These are phyloP conservation scores for Saturnispora dispora DNA, from an alignment of 805 yeast species.

Conservation along the genomic window DNA sequence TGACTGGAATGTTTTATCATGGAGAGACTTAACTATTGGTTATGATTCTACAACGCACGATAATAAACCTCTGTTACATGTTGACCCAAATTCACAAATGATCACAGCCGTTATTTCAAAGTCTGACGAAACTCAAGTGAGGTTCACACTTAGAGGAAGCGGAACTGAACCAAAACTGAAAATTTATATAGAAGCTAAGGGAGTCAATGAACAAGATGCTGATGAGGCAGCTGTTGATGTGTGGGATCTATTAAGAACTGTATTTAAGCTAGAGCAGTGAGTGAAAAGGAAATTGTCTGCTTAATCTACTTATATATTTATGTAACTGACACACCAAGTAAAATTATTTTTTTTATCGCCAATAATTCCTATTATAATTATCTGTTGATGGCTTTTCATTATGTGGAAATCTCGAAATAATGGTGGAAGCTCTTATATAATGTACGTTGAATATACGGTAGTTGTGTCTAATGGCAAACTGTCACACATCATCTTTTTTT, in stretches of 20 bases:
- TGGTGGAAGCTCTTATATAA: neutral
- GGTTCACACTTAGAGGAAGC: conserved; percentile 86
- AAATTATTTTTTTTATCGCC: too few relatives aligned
- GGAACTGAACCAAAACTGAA: conserved; percentile 96
- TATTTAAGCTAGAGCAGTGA: neutral
- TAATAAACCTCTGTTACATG: conserved; percentile 56
- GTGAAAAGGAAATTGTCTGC: neutral
- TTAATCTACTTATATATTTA: too few relatives aligned
- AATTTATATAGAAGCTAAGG: conserved; percentile 76
- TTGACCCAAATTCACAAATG: conserved; percentile 75
- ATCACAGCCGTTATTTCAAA: conserved; percentile 51
- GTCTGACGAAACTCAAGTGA: conserved; percentile 11
- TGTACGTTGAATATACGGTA: neutral
- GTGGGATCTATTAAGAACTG: conserved; percentile 48
- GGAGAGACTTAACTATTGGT: conserved; percentile 83
- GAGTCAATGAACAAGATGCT: conserved; percentile 41
- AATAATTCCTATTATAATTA: neutral
- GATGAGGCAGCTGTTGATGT: conserved; percentile 44
- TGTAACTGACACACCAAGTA: neutral
- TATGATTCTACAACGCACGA: conserved; percentile 61
- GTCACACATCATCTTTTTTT: neutral
- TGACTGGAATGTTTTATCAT: conserved; percentile 42
- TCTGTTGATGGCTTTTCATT: neutral
- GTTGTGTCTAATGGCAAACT: neutral
- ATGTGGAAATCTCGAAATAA: neutral